Percentiles rank a stretch among this genome's conserved stretches.
Conservation (phyloP, 1,284 basidiomycete species). For the Naganishia sp. region DNA sequence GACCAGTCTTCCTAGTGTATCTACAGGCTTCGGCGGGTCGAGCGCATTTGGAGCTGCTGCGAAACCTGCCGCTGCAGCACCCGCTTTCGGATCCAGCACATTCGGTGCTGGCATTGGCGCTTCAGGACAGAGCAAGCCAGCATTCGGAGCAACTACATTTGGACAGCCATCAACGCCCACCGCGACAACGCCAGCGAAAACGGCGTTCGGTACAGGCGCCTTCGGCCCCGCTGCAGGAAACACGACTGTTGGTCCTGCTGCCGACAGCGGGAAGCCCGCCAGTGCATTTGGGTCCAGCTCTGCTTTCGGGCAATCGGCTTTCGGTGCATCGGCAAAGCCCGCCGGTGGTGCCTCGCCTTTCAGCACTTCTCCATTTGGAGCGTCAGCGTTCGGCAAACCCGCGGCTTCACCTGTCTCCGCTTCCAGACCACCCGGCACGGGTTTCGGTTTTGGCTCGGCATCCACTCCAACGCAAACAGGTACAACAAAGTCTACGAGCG, state of each 20-base stretch:
- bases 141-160: conserved; percentile 37
- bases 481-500: conserved; percentile 14
- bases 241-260: not conserved
- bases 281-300: conserved; percentile 35
- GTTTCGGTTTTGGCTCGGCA: conserved; percentile 30
- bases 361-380: conserved; percentile 24
- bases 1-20: conserved; percentile 28
- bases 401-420: conserved; percentile 3
- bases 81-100: conserved; percentile 37
- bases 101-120: conserved; percentile 13
- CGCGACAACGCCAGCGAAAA: conserved; percentile 28
- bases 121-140: conserved; percentile 30
- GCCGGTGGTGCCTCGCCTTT: conserved; percentile 23
- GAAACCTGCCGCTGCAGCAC: conserved; percentile 7
- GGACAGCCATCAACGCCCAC: conserved; percentile 37
- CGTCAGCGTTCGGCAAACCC: conserved; percentile 26
- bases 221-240: conserved; percentile 17
- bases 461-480: conserved; percentile 2
- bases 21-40: conserved; percentile 24
- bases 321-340: conserved; percentile 26
- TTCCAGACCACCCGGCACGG: not conserved
- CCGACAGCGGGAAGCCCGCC: not conserved
- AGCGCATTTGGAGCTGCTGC: conserved; percentile 31
- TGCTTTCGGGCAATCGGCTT: conserved; percentile 33
- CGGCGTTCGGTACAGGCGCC: conserved; percentile 36